phyloP scores from a whole-genome alignment of 2,329 filamentous ascomycete species.

The Colletotrichum orchidophilum region DNA sequence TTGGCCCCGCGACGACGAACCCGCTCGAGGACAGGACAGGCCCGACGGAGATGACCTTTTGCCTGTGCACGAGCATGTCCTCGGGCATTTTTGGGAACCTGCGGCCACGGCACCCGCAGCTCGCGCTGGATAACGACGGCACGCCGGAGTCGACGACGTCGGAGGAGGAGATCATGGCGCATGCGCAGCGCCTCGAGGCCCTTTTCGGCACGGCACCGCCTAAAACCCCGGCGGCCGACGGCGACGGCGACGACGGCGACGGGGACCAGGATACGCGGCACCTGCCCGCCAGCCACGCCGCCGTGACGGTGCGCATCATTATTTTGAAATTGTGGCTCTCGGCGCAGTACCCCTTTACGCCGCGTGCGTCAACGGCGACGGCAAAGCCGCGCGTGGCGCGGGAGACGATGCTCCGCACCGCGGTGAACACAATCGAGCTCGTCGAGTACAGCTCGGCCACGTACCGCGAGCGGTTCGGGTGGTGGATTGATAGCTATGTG shows the following conservation, averaged over 20 bases:
- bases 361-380: slow-evolving; percentile 37
- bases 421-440: slow-evolving; percentile 57
- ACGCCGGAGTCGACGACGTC: slow-evolving; percentile 34
- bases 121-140: slow-evolving; percentile 23
- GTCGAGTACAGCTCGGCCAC: slow-evolving; percentile 44
- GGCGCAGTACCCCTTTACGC: slow-evolving; percentile 55
- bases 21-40: slow-evolving; percentile 47
- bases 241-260: neutral
- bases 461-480: slow-evolving; percentile 51
- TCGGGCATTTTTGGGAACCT: slow-evolving; percentile 49
- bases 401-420: slow-evolving; percentile 56
- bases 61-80: slow-evolving; percentile 50
- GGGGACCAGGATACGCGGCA: slow-evolving; percentile 34
- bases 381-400: slow-evolving; percentile 46
- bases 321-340: slow-evolving; percentile 58
- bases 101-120: slow-evolving; percentile 47
- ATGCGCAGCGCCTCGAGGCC: slow-evolving; percentile 50
- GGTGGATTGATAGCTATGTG: slow-evolving; percentile 61
- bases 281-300: slow-evolving; percentile 48
- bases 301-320: slow-evolving; percentile 51
- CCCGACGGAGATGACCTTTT: slow-evolving; percentile 53
- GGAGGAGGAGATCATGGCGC: slow-evolving; percentile 51
- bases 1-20: slow-evolving; percentile 49
- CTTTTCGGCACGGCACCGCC: slow-evolving; percentile 50
- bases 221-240: slow-evolving; percentile 21